phyloP scores from a whole-genome alignment of 2,329 filamentous ascomycete genomes.

The Talaromyces rugulosus region DNA sequence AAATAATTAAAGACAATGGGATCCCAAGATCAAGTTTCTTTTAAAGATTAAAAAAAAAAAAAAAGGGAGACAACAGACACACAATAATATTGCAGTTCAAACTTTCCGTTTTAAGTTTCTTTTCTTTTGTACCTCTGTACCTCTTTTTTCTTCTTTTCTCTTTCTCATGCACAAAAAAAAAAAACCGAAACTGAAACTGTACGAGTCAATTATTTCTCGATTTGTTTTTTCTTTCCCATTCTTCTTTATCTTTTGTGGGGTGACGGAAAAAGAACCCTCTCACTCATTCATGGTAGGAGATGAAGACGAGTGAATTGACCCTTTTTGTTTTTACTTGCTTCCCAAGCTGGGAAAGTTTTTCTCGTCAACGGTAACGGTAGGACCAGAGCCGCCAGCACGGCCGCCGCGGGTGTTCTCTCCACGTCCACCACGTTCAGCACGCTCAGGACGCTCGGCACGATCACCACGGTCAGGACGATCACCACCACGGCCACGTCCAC shows the following conservation, averaged over 20 bases:
- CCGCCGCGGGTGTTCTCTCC: conserved; percentile 34
- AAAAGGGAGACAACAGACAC: background rate
- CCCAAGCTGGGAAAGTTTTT: conserved; percentile 45
- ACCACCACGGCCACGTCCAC: conserved; percentile 31
- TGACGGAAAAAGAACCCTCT: background rate
- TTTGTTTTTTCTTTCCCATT: background rate
- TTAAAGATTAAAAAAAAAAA: background rate
- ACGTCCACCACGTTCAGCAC: conserved; percentile 24
- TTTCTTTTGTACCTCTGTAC: background rate
- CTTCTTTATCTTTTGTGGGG: background rate
- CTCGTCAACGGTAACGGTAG: conserved; percentile 37
- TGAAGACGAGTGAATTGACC: background rate
- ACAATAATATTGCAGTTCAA: background rate
- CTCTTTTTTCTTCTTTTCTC: background rate
- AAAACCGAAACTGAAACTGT: background rate
- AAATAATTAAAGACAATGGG: background rate
- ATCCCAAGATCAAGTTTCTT: background rate
- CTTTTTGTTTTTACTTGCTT: conserved; percentile 28
- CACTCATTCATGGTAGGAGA: background rate
- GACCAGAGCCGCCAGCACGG: conserved; percentile 23
- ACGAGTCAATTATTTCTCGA: background rate
- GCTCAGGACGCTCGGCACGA: too few species aligned
- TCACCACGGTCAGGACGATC: background rate
- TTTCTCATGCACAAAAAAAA: background rate
- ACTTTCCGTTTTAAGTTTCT: background rate